Evolutionary conservation across 2,329 filamentous ascomycete species (phyloP).

Genomic region (Colletotrichum siamense): DNA sequence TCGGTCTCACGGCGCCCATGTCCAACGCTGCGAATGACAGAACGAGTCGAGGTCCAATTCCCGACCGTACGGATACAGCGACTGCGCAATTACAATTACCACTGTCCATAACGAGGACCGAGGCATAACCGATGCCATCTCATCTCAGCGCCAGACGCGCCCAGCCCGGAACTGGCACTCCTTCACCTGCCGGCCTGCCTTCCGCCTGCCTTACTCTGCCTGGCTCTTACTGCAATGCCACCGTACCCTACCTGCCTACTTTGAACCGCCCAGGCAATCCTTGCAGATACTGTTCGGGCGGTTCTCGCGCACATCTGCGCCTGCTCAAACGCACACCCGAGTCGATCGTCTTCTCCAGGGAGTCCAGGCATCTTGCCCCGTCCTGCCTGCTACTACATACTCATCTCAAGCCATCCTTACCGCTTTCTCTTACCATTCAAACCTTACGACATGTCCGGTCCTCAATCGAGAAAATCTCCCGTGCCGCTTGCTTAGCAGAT

Average conservation of each 20-base stretch:
- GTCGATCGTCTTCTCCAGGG: background rate
- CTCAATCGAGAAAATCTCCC: conserved; percentile 12
- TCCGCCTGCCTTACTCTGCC: background rate
- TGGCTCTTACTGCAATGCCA: background rate
- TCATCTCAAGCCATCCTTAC: background rate
- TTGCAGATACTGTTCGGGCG: background rate
- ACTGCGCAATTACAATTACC: background rate
- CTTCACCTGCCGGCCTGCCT: background rate
- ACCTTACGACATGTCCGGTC: background rate
- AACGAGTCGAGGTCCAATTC: background rate
- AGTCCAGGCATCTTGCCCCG: background rate
- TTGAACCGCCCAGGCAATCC: background rate
- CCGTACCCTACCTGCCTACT: background rate
- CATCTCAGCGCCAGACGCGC: background rate
- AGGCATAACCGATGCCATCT: background rate
- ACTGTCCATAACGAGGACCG: background rate
- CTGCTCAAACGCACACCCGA: background rate
- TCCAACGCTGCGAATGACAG: background rate
- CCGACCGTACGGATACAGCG: background rate
- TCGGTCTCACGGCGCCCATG: background rate
- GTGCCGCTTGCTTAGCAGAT: background rate
- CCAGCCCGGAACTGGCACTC: background rate
- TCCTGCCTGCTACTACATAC: background rate
- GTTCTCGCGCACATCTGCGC: background rate
- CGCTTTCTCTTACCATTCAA: background rate